Conservation (phyloP, 164 flowering plant genomes). For the Vitis riparia region DNA sequence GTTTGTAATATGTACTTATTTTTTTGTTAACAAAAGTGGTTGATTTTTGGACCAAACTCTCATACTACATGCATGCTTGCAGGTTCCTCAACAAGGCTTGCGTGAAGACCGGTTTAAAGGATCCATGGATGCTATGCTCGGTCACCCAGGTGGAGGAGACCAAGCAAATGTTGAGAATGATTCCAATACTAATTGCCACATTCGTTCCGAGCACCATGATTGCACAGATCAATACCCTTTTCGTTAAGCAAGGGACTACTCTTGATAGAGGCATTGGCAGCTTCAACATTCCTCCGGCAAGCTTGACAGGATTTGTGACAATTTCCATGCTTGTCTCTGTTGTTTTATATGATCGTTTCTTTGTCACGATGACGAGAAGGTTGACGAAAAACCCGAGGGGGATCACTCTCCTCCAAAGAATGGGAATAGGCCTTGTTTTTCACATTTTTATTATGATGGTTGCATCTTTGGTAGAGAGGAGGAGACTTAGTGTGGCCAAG, state of each 20-base stretch:
- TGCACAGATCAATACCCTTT: slow-evolving; percentile 60
- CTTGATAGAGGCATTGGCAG: slow-evolving; percentile 41
- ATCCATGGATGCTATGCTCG: slow-evolving; percentile 56
- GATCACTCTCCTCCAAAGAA: slow-evolving; percentile 57
- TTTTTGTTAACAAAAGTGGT: too few relatives aligned
- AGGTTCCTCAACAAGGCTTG: slow-evolving; percentile 69
- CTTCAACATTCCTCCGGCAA: slow-evolving; percentile 64
- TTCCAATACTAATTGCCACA: slow-evolving; percentile 50
- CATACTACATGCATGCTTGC: slow-evolving; percentile 11
- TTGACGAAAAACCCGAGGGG: slow-evolving; percentile 72
- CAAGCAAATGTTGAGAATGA: slow-evolving; percentile 60
- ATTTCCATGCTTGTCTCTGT: slow-evolving; percentile 57
- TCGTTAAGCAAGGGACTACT: slow-evolving; percentile 69
- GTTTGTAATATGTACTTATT: slow-evolving; percentile 20
- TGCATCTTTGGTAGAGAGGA: slow-evolving; percentile 44
- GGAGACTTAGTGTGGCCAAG: slow-evolving; percentile 42
- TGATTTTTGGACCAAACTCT: too few relatives aligned
- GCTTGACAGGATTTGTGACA: slow-evolving; percentile 51
- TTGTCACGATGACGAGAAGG: slow-evolving; percentile 34
- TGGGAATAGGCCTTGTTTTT: slow-evolving; percentile 55
- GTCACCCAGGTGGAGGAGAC: slow-evolving; percentile 75
- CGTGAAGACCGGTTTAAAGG: slow-evolving; percentile 38
- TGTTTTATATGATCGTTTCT: slow-evolving; percentile 50
- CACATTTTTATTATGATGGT: slow-evolving; percentile 48
- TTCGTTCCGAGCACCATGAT: slow-evolving; percentile 61